phyloP scores from a whole-genome alignment of 495 filamentous ascomycete species.

The Xanthoparmelia taractica region DNA sequence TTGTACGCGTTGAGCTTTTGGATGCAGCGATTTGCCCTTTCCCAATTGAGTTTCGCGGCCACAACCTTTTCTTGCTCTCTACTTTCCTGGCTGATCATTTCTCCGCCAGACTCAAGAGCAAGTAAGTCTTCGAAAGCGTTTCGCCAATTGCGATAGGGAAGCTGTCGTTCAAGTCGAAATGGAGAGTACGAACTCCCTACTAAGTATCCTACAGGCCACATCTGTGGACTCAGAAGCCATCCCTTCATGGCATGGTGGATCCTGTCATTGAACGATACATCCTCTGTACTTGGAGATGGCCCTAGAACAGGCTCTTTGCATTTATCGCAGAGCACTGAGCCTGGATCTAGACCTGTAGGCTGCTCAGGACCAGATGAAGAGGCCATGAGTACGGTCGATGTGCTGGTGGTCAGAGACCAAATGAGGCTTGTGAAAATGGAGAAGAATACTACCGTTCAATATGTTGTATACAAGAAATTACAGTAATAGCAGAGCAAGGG shows the following conservation, averaged over 20 bases:
- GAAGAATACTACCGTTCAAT: too few relatives aligned
- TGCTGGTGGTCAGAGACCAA: too few relatives aligned
- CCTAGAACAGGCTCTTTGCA: slow-evolving; percentile 8
- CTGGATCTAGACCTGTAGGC: slow-evolving; percentile 1
- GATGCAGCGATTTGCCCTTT: slow-evolving; percentile 1
- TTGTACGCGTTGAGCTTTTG: not conserved
- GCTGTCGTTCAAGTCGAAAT: slow-evolving; percentile 6
- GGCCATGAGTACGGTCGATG: not conserved
- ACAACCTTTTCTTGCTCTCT: slow-evolving; percentile 9
- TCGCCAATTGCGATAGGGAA: slow-evolving; percentile 10
- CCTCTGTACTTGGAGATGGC: not conserved
- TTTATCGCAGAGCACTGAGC: slow-evolving; percentile 11
- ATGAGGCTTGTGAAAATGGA: too few relatives aligned
- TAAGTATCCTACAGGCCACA: slow-evolving; percentile 16
- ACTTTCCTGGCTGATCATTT: slow-evolving; percentile 10
- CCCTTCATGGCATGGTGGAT: not conserved
- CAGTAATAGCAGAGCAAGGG: too few relatives aligned
- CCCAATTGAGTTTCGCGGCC: not conserved
- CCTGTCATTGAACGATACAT: not conserved
- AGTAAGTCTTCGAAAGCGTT: slow-evolving; percentile 22
- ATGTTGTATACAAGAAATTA: too few relatives aligned
- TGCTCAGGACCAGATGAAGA: not conserved
- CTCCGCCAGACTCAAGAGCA: slow-evolving; percentile 10
- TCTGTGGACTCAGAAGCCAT: slow-evolving; percentile 6
- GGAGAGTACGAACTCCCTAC: slow-evolving; percentile 16